Conservation (phyloP, 352 stramenopile species). For the Pythium myriotylum region DNA sequence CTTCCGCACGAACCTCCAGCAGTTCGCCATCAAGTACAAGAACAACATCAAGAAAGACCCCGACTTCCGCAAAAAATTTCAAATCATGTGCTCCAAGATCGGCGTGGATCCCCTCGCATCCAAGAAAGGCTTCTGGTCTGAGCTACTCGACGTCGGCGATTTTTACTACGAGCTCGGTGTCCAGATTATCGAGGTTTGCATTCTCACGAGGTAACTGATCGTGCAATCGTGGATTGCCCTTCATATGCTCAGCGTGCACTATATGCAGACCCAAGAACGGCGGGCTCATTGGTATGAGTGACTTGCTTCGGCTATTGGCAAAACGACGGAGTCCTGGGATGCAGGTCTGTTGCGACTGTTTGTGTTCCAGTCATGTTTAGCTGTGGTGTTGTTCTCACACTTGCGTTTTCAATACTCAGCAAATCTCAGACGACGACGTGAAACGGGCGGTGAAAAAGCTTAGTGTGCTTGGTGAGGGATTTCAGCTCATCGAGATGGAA, state of each 20-base stretch:
- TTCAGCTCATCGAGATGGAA: conserved; percentile 94
- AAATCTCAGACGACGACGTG: conserved; percentile 92
- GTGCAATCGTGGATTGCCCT: not conserved
- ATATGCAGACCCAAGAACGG: conserved; percentile 76
- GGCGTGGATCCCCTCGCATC: conserved; percentile 97
- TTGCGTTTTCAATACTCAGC: conserved; percentile 29
- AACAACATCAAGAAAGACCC: conserved; percentile 95
- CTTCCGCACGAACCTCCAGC: conserved; percentile 92
- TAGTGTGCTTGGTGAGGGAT: conserved; percentile 93
- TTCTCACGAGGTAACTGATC: conserved; percentile 81
- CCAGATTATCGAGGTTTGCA: conserved; percentile 98
- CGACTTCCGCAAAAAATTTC: conserved; percentile 93
- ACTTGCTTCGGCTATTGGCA: conserved; percentile 69
- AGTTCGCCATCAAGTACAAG: conserved; percentile 95
- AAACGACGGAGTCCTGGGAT: conserved; percentile 67
- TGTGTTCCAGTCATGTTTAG: not conserved
- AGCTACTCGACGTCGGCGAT: conserved; percentile 96
- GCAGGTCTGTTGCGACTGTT: conserved; percentile 40
- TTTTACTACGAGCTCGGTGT: conserved; percentile 99
- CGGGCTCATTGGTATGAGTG: conserved; percentile 79
- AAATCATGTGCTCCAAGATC: conserved; percentile 96
- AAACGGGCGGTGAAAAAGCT: conserved; percentile 95
- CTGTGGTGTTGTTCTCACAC: not conserved
- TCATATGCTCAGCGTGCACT: not conserved
- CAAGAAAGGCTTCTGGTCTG: conserved; percentile 98